Base-by-base conservation (phyloP, 2,329 filamentous ascomycete genomes). In the Fusarium udum region DNA sequence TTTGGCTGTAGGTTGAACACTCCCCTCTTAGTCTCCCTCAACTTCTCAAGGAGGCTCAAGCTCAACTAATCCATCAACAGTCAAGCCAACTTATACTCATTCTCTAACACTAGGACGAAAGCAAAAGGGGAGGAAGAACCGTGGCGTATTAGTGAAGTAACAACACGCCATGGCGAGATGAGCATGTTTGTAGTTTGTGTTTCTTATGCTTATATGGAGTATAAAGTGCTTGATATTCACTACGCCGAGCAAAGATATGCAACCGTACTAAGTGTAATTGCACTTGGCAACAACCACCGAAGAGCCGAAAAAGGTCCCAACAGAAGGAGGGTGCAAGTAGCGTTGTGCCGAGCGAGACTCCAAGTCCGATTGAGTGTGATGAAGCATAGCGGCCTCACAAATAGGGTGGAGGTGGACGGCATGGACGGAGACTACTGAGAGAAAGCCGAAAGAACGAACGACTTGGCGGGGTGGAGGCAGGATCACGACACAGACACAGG, bases 321-420 rank as follows among this genome's bases (percentile, higher is more conserved):
- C 66, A 74, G 70, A 75, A 76, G 73, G 74, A 77, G 75, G 76
- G 76, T 78, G 73, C 60, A 66, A 67, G 76, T 77, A 78, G 71
- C 49, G 55, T 66, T 31, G 56, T 66, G 66, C 42, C 64, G 69
- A 71, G 66, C 64, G 60, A 69, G 69, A 72, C 72, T 69, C 58
- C 65, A 73, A 69, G 73, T 65, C 73, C 64, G 71, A 63, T 67
- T 75, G 75, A 78, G 77, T 73, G 75, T 55, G 51, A 77, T 71
- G 75, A 72, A 78, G 73, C 64, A 75, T 74, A 74, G 74, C 74
- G 72, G 77, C 64, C 62, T 64, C 67, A 73, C 67, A 73, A 64
- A 68, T 67, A 78, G 69, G 69, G 74, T 64, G 68, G 74, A 70
- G 51, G 64, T 55, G 61, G 59, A 61, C 62, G 51, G 61, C 53